A percentile compares a stretch with the other conserved stretches of the same genome.
Evolutionary conservation across 73 alveolate species (phyloP).

Genomic region (Paramecium sonneborni): DNA sequence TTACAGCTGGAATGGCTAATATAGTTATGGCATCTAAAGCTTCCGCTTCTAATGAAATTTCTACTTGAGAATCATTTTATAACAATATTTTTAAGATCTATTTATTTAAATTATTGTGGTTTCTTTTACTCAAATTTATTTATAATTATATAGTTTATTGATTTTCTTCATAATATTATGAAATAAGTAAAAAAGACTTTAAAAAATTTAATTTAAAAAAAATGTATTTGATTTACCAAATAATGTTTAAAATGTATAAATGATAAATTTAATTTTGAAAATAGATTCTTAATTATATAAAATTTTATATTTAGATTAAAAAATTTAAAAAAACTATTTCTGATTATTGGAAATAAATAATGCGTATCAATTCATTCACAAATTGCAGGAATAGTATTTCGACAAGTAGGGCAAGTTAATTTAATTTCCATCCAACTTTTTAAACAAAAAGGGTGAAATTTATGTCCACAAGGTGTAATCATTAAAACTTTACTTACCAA

Average conservation of each 20-base stretch:
- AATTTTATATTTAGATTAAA: too few relatives aligned
- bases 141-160: background rate
- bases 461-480: slow-evolving; percentile 44
- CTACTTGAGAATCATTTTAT: background rate
- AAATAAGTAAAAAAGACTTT: background rate
- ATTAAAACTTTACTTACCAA: background rate
- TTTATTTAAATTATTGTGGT: background rate
- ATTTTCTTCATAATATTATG: background rate
- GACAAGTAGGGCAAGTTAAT: slow-evolving; percentile 31
- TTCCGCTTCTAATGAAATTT: background rate
- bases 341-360: background rate
- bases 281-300: too few relatives aligned
- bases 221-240: too few relatives aligned
- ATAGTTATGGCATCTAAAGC: background rate
- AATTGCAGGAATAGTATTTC: background rate
- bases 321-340: too few relatives aligned
- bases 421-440: background rate
- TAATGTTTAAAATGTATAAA: too few relatives aligned
- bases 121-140: background rate
- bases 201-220: too few relatives aligned
- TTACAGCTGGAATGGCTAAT: slow-evolving; percentile 21
- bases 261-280: too few relatives aligned
- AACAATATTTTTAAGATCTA: background rate
- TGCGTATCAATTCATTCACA: background rate
- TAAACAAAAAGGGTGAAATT: background rate